Evolutionary conservation across 352 stramenopile genomes (phyloP), one percentile per base, ranked within the genome.

Genomic region (Globisporangium spinosum): DNA sequence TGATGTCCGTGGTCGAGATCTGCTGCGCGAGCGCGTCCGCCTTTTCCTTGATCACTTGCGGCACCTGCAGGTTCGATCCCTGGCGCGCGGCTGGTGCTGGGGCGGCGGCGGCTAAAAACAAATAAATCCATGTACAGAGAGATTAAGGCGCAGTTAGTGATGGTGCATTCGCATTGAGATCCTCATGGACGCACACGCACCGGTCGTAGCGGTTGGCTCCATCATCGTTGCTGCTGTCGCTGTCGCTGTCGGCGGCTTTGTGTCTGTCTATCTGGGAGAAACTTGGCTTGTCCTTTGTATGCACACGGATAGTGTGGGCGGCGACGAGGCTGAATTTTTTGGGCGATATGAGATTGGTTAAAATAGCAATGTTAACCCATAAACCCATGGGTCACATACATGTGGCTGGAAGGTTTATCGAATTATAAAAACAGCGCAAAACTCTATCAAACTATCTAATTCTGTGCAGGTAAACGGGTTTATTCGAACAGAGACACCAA

Each of bases 1-100:
- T 75, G 60, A 95, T 95, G 72, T 95, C 87, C 34, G 87, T 95
- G 66, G 67, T 64, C 4, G 79, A 82, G 71, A 93, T 93, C 67
- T 83, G 83, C 47, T 87, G 74, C 62, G 83, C 78, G 59, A 93
- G 65, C 54, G 88, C 83, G 70, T 93, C 85, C 34, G 85, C 83
- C 67, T 79, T 85, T 58, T 89, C 83, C 67, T 85, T 89, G 66
- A 93, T 70, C 12, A 75, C 82, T 34, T 85, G 78, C 27, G 83
- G 85, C 69, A 91, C 73, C 70, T 91, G 80, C 68, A 85, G 59
- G 59, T 82, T 76, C 35, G 80, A 78, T 43, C 82, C 58, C 73
- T 88, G 74, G 64, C 70, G 58, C 32, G 70, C 62, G 38, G 67
- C 62, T 8, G 62, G 59, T 10, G 70, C 62, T n/a, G 67, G 43